phyloP scores from a whole-genome alignment of 2,329 filamentous ascomycete species.

The Ambrosiella beaveri region DNA sequence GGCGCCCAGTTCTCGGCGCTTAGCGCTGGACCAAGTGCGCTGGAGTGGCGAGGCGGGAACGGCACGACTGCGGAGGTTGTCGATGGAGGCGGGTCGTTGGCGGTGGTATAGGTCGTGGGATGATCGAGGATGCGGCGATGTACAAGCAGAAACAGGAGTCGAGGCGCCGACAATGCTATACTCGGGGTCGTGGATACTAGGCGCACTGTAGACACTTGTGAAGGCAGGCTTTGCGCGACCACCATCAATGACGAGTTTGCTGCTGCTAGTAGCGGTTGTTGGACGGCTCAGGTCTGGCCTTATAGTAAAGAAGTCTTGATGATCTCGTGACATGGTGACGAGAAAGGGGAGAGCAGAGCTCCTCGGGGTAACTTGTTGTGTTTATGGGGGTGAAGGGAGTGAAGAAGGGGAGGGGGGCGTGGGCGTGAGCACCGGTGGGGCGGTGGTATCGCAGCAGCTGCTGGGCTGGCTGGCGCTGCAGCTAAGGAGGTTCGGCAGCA shows the following conservation, averaged over 20 bases:
- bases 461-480: not conserved
- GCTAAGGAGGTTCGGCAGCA: slow-evolving; percentile 1
- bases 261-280: slow-evolving; percentile 13
- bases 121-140: slow-evolving; percentile 5
- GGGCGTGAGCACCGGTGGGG: not conserved
- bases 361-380: not conserved
- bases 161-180: slow-evolving; percentile 9
- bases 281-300: slow-evolving; percentile 12
- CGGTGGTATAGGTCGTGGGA: slow-evolving; percentile 3
- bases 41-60: slow-evolving; percentile 7
- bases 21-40: slow-evolving; percentile 10
- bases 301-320: slow-evolving; percentile 11
- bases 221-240: slow-evolving; percentile 27
- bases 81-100: slow-evolving; percentile 13
- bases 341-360: not conserved
- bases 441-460: not conserved
- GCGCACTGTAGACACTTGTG: slow-evolving; percentile 15
- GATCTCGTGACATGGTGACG: slow-evolving; percentile 8
- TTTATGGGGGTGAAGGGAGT: not conserved
- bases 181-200: not conserved
- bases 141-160: slow-evolving; percentile 14
- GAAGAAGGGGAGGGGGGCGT: too few species aligned
- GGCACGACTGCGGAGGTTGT: slow-evolving; percentile 9
- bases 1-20: slow-evolving; percentile 9
- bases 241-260: slow-evolving; percentile 23